Conservation (phyloP, 2,329 filamentous ascomycete species). For the Teratosphaeria viscida region DNA sequence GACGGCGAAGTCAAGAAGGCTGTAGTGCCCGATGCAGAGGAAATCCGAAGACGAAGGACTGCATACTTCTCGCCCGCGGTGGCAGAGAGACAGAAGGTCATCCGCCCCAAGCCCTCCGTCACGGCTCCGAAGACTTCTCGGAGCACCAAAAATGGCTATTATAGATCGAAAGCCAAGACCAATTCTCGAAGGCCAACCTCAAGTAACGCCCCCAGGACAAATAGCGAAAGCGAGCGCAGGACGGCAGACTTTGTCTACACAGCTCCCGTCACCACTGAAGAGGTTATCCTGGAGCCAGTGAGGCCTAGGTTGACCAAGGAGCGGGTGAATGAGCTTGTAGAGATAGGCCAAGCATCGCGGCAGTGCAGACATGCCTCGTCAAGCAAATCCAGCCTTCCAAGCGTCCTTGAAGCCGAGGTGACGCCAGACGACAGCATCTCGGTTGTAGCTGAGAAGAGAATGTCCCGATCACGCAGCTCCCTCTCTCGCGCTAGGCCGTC, state of each 20-base stretch:
- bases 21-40: constrained; percentile 27
- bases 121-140: neutral
- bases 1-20: constrained; percentile 18
- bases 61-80: constrained; percentile 26
- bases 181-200: neutral
- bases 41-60: constrained; percentile 28
- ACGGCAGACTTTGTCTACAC: constrained; percentile 4
- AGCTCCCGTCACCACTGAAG: no score
- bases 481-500: constrained; percentile 5
- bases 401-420: constrained; percentile 8
- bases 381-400: neutral
- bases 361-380: constrained; percentile 6
- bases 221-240: constrained; percentile 1
- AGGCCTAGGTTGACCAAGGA: neutral
- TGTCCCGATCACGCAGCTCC: neutral
- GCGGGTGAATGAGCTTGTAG: neutral
- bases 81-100: constrained; percentile 8
- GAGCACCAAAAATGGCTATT: neutral
- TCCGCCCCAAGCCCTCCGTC: neutral
- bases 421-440: constrained; percentile 25
- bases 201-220: neutral
- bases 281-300: neutral
- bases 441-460: constrained; percentile 3
- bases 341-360: neutral
- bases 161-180: neutral